Conservation (phyloP, 176 grass and related monocot genomes). For the Ampelocalamus luodianensis region DNA sequence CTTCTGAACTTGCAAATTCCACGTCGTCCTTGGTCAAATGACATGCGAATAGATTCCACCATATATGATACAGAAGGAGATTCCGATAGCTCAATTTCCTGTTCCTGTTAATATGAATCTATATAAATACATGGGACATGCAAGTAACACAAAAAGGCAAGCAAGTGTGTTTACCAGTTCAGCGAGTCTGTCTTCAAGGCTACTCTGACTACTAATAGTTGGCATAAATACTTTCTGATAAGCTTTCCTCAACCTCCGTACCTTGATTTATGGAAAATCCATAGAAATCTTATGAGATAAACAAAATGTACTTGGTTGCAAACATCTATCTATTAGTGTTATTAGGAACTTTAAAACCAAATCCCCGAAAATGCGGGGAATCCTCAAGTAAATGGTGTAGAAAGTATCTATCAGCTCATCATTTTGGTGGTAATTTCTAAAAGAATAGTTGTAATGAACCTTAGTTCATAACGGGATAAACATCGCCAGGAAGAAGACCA, state of each 20-base stretch:
- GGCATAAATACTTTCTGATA: constrained; percentile 90
- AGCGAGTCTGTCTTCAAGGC: constrained; percentile 70
- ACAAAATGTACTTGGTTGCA: constrained; percentile 3
- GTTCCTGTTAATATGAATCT: constrained; percentile 50
- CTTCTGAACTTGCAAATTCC: constrained; percentile 94
- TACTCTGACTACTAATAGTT: constrained; percentile 40
- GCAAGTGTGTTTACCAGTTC: constrained; percentile 62
- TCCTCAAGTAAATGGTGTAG: not conserved
- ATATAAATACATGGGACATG: constrained; percentile 33
- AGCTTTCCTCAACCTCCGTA: constrained; percentile 72
- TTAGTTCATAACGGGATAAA: too few species aligned
- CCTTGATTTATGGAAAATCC: constrained; percentile 43
- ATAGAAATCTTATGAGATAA: constrained; percentile 11
- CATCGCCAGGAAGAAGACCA: too few species aligned
- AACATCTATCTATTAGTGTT: constrained; percentile 24
- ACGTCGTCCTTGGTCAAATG: constrained; percentile 69
- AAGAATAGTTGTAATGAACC: not conserved
- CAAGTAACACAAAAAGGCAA: constrained; percentile 9
- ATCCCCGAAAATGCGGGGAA: not conserved
- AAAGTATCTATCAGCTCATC: not conserved
- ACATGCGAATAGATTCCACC: constrained; percentile 81
- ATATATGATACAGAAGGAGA: constrained; percentile 59
- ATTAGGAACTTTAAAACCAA: constrained; percentile 9
- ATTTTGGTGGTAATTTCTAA: not conserved
- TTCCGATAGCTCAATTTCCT: constrained; percentile 47